phyloP scores from a whole-genome alignment of 768 basidiomycete genomes.

The Lentinula detonsa region DNA sequence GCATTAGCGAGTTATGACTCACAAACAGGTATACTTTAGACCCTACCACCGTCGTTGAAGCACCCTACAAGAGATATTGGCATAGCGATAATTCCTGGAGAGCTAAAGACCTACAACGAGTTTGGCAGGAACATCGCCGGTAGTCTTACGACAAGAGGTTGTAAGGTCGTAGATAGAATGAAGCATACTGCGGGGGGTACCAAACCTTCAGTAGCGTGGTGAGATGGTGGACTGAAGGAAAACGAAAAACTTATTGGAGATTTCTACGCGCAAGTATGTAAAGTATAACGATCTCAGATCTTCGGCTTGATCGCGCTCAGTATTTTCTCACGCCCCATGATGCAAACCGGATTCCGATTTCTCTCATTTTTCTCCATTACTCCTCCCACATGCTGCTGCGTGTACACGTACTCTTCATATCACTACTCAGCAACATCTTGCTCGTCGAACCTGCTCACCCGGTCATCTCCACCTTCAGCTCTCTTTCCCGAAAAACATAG shows the following conservation, averaged over 20 bases:
- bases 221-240: background rate
- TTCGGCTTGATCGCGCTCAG: background rate
- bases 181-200: constrained; percentile 25
- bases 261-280: background rate
- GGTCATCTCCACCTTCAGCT: background rate
- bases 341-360: background rate
- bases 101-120: constrained; percentile 62
- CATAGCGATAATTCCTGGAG: background rate
- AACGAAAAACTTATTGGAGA: background rate
- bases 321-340: background rate
- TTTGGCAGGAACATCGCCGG: constrained; percentile 82
- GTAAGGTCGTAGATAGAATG: constrained; percentile 90
- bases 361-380: background rate
- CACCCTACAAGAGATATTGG: constrained; percentile 46
- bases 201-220: constrained; percentile 3
- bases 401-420: background rate
- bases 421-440: background rate
- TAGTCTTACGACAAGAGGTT: constrained; percentile 76
- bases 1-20: constrained; percentile 20
- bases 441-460: background rate
- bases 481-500: background rate
- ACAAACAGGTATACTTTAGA: constrained; percentile 90
- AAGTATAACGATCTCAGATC: background rate
- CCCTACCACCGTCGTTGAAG: constrained; percentile 86
- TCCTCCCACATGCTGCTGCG: background rate